Evolutionary conservation across 257 asterid genomes (phyloP), one percentile per base, ranked within the genome.

Genomic region (Fraxinus excelsior): DNA sequence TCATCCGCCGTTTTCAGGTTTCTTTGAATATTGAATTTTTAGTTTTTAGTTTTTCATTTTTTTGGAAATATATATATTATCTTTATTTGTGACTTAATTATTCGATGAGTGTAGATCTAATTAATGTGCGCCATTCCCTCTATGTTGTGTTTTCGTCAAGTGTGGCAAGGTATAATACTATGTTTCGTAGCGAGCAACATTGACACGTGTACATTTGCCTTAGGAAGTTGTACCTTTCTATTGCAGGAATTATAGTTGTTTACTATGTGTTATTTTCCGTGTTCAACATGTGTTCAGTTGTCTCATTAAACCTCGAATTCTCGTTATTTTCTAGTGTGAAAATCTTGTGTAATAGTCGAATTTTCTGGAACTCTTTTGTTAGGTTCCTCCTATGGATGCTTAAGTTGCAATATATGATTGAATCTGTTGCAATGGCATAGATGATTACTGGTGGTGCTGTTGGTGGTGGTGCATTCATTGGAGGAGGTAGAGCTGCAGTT

Each of bases 1-100:
- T 74, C 89, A 7, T 91, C 98, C 12, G 98, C 89, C 40, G 94
- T 93, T 23, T 93, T 93, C 98, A 93, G 96, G 98, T 93, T 69
- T 69, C 68, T 8, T 4, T 4, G 0, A 53, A 53, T 29, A 0
- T 3, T 37, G 19, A 16, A 23, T 76, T 53, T 56, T 19, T 66
- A 0, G 10, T 67, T 51, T 51, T 40, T 40, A 0, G 14, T 7
- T 37, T 37, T 37, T 7, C 11, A 0, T 37, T 1, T 7, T 37
- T 29, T 64, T 8, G 5, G 5, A n/a, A n/a, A n/a, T n/a, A n/a
- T n/a, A n/a, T n/a, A n/a, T n/a, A n/a, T n/a, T n/a, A n/a, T n/a
- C n/a, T n/a, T n/a, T n/a, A n/a, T n/a, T n/a, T n/a, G n/a, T n/a
- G n/a, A 42, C 5, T 11, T 42, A 42, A 42, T 42, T 2, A 12